A percentile compares a stretch with the other conserved stretches of the same genome.
Evolutionary conservation across 371 early-diverging fungal genomes (phyloP).

Genomic region (Apophysomyces sp.): DNA sequence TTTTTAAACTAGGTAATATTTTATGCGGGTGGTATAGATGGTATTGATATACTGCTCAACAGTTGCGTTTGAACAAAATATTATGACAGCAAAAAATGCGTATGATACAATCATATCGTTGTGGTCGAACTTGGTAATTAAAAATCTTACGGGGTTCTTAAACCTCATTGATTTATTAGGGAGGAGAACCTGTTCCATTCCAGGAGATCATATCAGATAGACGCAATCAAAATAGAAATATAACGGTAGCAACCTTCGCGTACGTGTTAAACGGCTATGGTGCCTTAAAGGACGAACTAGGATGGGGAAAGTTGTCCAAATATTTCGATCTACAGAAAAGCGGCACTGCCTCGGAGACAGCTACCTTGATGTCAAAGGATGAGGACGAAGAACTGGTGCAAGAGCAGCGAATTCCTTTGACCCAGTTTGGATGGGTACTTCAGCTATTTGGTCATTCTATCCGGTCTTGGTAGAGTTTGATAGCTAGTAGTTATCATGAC

Average conservation of each 20-base stretch:
- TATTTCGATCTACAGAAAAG: no score
- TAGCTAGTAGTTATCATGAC: not conserved
- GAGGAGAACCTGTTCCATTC: conserved; percentile 5
- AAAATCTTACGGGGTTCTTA: not conserved
- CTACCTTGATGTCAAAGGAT: conserved; percentile 1
- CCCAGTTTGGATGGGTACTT: conserved; percentile 28
- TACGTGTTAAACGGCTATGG: conserved; percentile 15
- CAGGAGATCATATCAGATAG: not conserved
- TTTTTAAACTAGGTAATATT: conserved; percentile 35
- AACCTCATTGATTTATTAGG: conserved; percentile 7
- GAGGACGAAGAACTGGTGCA: conserved; percentile 5
- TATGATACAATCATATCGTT: conserved; percentile 24
- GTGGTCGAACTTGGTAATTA: conserved; percentile 28
- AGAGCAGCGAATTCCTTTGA: conserved; percentile 23
- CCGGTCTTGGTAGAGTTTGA: conserved; percentile 17
- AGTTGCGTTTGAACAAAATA: conserved; percentile 33
- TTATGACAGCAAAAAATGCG: conserved; percentile 27
- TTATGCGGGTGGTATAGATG: not conserved
- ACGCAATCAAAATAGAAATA: conserved; percentile 9
- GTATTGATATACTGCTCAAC: not conserved
- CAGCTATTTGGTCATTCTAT: conserved; percentile 35
- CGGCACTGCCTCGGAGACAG: not conserved
- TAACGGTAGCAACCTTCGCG: conserved; percentile 8
- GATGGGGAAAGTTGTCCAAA: not conserved
- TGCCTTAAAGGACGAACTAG: conserved; percentile 10